phyloP scores from a whole-genome alignment of 1,284 basidiomycete genomes.

The Meira nashicola region DNA sequence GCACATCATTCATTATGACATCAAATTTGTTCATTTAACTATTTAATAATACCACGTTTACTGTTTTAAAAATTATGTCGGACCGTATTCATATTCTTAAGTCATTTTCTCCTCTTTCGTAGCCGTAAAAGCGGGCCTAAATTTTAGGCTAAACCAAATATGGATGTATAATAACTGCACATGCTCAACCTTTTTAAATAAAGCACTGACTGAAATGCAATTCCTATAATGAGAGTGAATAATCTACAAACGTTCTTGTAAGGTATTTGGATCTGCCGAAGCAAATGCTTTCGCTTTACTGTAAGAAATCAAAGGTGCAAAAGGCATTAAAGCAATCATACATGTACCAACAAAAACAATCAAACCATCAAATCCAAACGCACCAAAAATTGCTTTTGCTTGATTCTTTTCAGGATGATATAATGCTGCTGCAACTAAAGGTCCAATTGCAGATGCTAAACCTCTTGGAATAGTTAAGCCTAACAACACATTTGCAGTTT shows the following conservation, averaged over 20 bases:
- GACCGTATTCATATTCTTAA: too few relatives aligned
- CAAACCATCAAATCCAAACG: conserved; percentile 5
- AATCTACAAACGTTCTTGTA: background rate
- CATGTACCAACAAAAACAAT: background rate
- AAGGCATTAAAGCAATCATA: background rate
- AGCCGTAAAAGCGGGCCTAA: too few relatives aligned
- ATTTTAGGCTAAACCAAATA: too few relatives aligned
- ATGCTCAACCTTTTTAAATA: too few relatives aligned
- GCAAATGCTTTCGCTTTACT: background rate
- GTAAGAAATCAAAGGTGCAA: background rate
- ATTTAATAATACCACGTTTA: too few relatives aligned
- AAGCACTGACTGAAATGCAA: too few relatives aligned
- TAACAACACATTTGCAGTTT: conserved; percentile 2
- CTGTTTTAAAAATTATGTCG: too few relatives aligned
- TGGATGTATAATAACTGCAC: too few relatives aligned
- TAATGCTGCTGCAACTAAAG: conserved; percentile 2
- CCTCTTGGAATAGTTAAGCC: background rate
- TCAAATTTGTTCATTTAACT: too few relatives aligned
- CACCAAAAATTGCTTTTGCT: conserved; percentile 4
- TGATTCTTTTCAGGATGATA: conserved; percentile 4
- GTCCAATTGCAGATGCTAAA: conserved; percentile 4
- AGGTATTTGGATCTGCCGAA: background rate
- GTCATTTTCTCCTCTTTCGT: too few relatives aligned
- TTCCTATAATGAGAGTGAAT: too few relatives aligned
- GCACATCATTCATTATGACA: too few relatives aligned